Evolutionary conservation across 805 yeast genomes (phyloP).

Genomic region (Saturnispora kantuleensis): DNA sequence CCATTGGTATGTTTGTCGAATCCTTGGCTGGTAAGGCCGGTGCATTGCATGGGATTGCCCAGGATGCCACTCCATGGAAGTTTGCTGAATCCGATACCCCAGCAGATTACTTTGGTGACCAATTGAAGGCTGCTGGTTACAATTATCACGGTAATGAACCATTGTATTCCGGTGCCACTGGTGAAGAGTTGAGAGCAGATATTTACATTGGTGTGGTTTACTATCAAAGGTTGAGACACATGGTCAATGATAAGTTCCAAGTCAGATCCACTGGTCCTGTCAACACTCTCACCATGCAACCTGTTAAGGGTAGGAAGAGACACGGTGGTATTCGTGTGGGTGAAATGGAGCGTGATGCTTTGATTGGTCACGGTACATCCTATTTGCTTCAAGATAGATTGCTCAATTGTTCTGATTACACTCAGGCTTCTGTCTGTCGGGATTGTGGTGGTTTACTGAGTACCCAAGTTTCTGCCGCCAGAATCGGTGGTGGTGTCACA

Average conservation of each 20-base stretch:
- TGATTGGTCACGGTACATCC: conserved; percentile 97
- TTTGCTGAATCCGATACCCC: conserved; percentile 90
- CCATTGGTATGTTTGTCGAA: conserved; percentile 99
- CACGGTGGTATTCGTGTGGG: conserved; percentile 99
- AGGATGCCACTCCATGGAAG: conserved; percentile 94
- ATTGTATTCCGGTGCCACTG: conserved; percentile 97
- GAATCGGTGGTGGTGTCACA: conserved; percentile 71
- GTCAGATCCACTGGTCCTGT: conserved; percentile 99
- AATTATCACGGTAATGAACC: conserved; percentile 98
- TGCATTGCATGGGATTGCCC: conserved; percentile 94
- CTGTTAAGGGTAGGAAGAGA: conserved; percentile 98
- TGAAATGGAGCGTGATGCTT: conserved; percentile 99
- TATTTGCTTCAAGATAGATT: conserved; percentile 89
- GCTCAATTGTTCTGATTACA: conserved; percentile 89
- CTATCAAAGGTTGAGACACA: conserved; percentile 96
- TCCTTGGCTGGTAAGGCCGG: conserved; percentile 98
- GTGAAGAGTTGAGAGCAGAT: conserved; percentile 93
- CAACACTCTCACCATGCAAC: conserved; percentile 95
- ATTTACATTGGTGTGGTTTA: conserved; percentile 95
- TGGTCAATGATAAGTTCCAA: conserved; percentile 99
- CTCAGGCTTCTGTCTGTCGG: conserved; percentile 84
- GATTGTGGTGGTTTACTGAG: conserved; percentile 87
- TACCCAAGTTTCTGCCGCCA: conserved; percentile 84
- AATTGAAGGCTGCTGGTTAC: conserved; percentile 77
- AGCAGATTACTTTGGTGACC: conserved; percentile 96